Percentiles rank a stretch among this genome's conserved stretches.
Evolutionary conservation across 768 basidiomycete species (phyloP).

Genomic region (Lyophyllum shimeji): DNA sequence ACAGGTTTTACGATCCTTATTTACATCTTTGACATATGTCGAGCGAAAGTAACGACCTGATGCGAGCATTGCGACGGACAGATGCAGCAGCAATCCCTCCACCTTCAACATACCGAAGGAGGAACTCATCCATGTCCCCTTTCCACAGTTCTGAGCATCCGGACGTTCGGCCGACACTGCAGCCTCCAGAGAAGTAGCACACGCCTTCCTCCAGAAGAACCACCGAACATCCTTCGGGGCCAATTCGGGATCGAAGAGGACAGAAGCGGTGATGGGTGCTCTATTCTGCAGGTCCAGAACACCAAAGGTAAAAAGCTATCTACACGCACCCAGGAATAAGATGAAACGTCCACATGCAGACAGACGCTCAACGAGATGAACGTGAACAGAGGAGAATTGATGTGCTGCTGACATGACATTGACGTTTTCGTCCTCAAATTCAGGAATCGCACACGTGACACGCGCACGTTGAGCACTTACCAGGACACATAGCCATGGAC

Average conservation of each 20-base stretch:
- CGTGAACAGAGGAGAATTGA: neutral
- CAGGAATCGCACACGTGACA: neutral
- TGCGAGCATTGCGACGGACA: neutral
- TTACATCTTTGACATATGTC: neutral
- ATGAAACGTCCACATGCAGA: neutral
- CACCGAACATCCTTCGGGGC: neutral
- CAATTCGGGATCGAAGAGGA: neutral
- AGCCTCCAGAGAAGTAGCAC: too few species aligned
- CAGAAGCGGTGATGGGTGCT: neutral
- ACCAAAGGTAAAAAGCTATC: too few species aligned
- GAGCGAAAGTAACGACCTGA: neutral
- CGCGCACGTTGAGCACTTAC: too few species aligned
- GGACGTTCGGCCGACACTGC: too few species aligned
- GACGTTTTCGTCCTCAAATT: too few species aligned
- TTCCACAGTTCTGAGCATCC: too few species aligned
- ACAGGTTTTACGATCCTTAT: too few species aligned
- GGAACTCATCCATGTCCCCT: neutral
- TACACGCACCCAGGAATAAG: too few species aligned
- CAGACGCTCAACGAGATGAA: too few species aligned
- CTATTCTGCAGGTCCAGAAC: neutral
- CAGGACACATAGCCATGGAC: neutral
- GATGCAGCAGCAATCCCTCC: too few species aligned
- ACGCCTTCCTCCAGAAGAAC: neutral
- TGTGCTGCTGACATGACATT: too few species aligned
- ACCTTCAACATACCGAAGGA: neutral